Evolutionary conservation across 768 basidiomycete species (phyloP), one percentile per base, ranked within the genome.

Genomic region (Clitopilus passeckerianus): DNA sequence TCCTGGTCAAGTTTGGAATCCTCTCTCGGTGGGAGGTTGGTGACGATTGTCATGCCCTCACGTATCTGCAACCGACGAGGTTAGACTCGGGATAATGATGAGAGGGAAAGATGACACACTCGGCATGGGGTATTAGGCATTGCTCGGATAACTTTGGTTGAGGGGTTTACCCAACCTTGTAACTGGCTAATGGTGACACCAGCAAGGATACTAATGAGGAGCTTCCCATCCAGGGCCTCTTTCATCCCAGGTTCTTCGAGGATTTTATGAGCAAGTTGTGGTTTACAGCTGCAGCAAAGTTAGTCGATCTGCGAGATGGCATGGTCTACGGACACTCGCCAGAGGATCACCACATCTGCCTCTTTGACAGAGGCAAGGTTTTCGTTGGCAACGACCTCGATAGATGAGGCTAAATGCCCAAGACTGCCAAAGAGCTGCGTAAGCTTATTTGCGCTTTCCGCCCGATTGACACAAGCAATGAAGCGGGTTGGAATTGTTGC

Each of bases 91-190:
- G 24, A 22, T 20, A 53, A 18, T 12, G 9, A 57, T 9, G 5
- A 16, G 27, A 20, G 10, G 57, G 27, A 12, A 23, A 41, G 35
- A 34, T 7, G 53, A 7, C 83, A 60, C 61, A 95, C 96, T 72
- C 92, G 92, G 77, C 91, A 93, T 18, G 97, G 95, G 1, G 96
- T 98, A 69, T 99, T 99, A 63, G 97, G 95, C 97, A 99, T 99
- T 10, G 94, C 92, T 59, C 97, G 87, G 60, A 98, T 87, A 60
- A 98, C 90, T 65, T 84, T 86, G 44, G 93, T 93, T n/a, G 79
- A 80, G 1, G 87, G 80, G 23, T 77, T 76, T 33, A 95, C 91
- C 90, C 89, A 90, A 5, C 72, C 79, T 50, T 79, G 74, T 35
- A 98, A 77, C 71, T 98, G 95, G 34, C 77, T 62, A 63, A 98